Conservation (phyloP, 306 rosid species). For the Ziziphus jujuba region DNA sequence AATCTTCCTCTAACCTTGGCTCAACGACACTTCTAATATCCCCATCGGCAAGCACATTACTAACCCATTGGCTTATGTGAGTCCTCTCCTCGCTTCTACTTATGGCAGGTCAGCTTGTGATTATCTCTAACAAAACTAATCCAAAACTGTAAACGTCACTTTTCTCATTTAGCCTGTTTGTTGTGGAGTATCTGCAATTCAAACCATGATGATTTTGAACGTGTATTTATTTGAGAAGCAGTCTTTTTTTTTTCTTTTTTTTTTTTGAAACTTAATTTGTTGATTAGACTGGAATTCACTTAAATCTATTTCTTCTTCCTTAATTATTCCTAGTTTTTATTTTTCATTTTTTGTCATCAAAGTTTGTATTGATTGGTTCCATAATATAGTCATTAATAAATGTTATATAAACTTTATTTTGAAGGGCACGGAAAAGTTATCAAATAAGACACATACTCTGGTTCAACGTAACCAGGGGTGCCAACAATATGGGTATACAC, state of each 20-base stretch:
- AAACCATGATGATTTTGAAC: neutral
- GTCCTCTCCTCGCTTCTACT: neutral
- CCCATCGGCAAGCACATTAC: neutral
- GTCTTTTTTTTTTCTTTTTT: too few species aligned
- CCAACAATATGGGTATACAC: conserved; percentile 30
- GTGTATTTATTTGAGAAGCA: too few species aligned
- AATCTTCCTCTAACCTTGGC: conserved; percentile 12
- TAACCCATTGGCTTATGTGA: conserved; percentile 8
- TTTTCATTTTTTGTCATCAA: too few species aligned
- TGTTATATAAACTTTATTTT: too few species aligned
- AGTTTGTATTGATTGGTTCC: too few species aligned
- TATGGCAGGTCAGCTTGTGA: conserved; percentile 32
- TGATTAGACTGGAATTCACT: too few species aligned
- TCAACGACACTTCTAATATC: conserved; percentile 11
- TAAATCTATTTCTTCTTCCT: too few species aligned
- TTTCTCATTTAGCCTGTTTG: conserved; percentile 24
- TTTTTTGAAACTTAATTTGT: too few species aligned
- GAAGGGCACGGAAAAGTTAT: too few species aligned
- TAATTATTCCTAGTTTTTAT: too few species aligned
- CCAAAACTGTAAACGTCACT: conserved; percentile 39
- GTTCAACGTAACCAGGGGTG: conserved; percentile 39
- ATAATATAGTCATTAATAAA: too few species aligned
- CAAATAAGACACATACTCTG: conserved; percentile 18
- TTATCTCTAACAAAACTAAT: conserved; percentile 29
- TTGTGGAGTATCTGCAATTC: conserved; percentile 22